Evolutionary conservation across 768 basidiomycete species (phyloP).

Genomic region (Suillus decipiens): DNA sequence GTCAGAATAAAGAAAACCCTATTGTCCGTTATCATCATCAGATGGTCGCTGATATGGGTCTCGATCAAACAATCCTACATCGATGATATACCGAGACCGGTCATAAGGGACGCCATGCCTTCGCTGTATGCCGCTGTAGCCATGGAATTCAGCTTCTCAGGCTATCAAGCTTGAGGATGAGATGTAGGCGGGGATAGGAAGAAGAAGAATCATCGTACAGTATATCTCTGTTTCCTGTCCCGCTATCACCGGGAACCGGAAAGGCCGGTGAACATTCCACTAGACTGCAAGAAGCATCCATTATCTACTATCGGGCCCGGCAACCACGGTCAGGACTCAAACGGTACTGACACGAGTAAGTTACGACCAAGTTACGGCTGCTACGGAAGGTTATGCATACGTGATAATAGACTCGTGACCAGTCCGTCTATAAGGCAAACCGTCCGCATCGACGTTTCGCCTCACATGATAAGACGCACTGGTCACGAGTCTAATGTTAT

Average conservation of each 20-base stretch:
- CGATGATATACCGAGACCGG: conserved; percentile 3
- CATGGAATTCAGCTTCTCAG: not conserved
- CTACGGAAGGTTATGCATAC: too few species aligned
- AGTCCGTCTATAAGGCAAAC: too few species aligned
- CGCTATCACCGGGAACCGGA: not conserved
- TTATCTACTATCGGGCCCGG: not conserved
- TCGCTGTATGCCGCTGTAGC: too few species aligned
- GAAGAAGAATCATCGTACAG: not conserved
- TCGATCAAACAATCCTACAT: not conserved
- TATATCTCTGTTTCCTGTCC: not conserved
- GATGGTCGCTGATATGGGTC: not conserved
- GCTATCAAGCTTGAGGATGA: not conserved
- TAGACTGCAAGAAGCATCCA: not conserved
- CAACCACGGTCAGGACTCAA: not conserved
- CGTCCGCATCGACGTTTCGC: too few species aligned
- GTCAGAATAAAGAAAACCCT: conserved; percentile 5
- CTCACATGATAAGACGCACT: too few species aligned
- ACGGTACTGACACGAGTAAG: too few species aligned
- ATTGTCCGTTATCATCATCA: not conserved
- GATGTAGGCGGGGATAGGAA: not conserved
- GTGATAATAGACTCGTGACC: too few species aligned
- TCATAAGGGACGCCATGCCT: not conserved
- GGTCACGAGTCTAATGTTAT: too few species aligned
- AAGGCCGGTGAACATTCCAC: not conserved
- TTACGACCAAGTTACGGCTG: too few species aligned